A percentile compares a stretch with the other conserved stretches of the same genome.
Conservation (phyloP, 1,139 yeast genomes). For the Taiozyma onychis region DNA sequence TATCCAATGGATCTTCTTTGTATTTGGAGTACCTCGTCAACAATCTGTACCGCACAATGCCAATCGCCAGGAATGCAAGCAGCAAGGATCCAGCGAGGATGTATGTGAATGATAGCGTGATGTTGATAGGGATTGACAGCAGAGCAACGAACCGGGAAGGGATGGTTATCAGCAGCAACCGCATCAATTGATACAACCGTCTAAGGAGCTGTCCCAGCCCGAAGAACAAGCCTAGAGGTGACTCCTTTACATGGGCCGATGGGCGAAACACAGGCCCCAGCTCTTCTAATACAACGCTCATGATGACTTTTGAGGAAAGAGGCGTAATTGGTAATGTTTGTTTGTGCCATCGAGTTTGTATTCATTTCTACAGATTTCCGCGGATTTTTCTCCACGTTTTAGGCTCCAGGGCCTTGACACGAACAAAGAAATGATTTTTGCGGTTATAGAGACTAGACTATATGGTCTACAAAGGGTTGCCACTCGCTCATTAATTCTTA, state of each 20-base stretch:
- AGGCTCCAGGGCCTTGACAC: too few relatives aligned
- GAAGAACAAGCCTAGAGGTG: background rate
- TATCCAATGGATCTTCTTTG: slow-evolving; percentile 33
- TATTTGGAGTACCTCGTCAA: slow-evolving; percentile 47
- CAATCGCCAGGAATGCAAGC: background rate
- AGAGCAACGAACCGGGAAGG: slow-evolving; percentile 1
- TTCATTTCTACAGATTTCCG: background rate
- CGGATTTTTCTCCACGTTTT: background rate
- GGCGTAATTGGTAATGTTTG: background rate
- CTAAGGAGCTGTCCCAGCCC: background rate
- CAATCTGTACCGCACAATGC: slow-evolving; percentile 40
- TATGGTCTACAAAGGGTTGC: too few relatives aligned
- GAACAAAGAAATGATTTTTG: too few relatives aligned
- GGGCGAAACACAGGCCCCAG: background rate
- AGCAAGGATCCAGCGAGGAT: slow-evolving; percentile 7
- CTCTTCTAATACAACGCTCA: background rate
- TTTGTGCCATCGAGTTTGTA: background rate
- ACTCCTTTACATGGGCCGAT: background rate
- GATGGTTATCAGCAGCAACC: background rate
- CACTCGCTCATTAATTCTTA: too few relatives aligned
- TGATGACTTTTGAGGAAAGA: background rate
- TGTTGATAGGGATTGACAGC: slow-evolving; percentile 17
- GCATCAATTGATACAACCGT: background rate
- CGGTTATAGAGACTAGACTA: too few relatives aligned
- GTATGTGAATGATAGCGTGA: slow-evolving; percentile 20